Base-by-base conservation (phyloP, 1,139 yeast species). In the Suhomyces coccinellae region DNA sequence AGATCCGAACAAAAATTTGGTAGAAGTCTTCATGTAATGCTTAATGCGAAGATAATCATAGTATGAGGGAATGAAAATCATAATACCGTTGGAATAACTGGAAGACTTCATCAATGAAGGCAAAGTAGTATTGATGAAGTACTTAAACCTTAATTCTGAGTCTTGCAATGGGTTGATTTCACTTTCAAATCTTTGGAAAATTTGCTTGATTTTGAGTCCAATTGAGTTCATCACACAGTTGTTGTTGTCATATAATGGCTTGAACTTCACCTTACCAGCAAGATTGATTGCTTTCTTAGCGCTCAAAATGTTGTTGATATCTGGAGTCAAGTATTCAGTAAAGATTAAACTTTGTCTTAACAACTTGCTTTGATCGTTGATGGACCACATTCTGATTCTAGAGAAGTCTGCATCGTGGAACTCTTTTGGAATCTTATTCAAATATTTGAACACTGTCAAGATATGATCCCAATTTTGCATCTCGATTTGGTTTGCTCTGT, bases 391-490 rank as follows among this genome's bases (percentile, higher is more conserved):
- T 55, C 97, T 76, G 36, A 93, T 84, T 56, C 99, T 78, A 45
- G 95, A 83, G 63, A 93, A 93, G 66, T 93, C 99, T 16, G 96
- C 87, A 53, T 87, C 95, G 48, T 86, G 82, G 55, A 86, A 85
- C 43, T 79, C 75, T 50, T 79, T 79, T 6, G 99, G 99, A 37
- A 89, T 80, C 48, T 77, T 71, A 65, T 90, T 90, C 47, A 90
- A 56, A 59, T 85, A 82, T 52, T 84, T 82, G 57, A 85, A 71
- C n/a, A 91, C 78, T 0, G 84, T 76, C 33, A 74, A 76, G 6
- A 93, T 77, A 67, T 93, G 96, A 34, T 87, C 87, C 93, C 97
- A 87, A 58, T 91, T 90, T 66, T 95, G 99, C 87, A 87, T 87
- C 60, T 87, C 88, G 51, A 91, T 75, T 35, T 91, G 89, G 59